Evolutionary conservation across 495 filamentous ascomycete species (phyloP).

Genomic region (Friedmanniomyces simplex): DNA sequence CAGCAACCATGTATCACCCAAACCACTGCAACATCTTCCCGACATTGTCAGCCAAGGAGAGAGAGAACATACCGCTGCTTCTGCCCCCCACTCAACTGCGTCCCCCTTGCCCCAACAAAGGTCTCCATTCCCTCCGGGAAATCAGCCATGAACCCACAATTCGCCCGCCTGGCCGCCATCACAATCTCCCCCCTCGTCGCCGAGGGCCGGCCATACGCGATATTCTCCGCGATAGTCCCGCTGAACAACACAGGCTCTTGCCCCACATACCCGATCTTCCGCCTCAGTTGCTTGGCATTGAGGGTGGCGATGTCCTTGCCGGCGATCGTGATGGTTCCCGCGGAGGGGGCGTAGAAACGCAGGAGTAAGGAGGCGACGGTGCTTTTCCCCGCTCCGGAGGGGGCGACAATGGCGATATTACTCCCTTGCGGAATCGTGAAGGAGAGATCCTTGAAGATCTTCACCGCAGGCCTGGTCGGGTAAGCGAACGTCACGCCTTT

Average conservation of each 20-base stretch:
- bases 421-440: constrained; percentile 87
- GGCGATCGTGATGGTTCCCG: constrained; percentile 71
- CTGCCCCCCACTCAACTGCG: constrained; percentile 90
- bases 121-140: constrained; percentile 96
- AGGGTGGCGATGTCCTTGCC: constrained; percentile 73
- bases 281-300: constrained; percentile 89
- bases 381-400: constrained; percentile 88
- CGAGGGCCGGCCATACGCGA: constrained; percentile 77
- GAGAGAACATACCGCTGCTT: constrained; percentile 56
- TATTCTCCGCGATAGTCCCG: constrained; percentile 92
- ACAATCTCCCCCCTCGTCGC: constrained; percentile 75
- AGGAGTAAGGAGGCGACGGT: constrained; percentile 83
- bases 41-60: not conserved
- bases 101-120: constrained; percentile 80
- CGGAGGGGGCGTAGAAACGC: constrained; percentile 77
- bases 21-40: no score
- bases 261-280: constrained; percentile 87
- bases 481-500: constrained; percentile 22
- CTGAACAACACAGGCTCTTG: constrained; percentile 97
- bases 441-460: constrained; percentile 76
- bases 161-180: constrained; percentile 81
- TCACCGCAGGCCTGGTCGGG: constrained; percentile 47
- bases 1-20: not conserved
- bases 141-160: constrained; percentile 91
- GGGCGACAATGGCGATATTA: constrained; percentile 94